Evolutionary conservation across 345 rosid genomes (phyloP), one percentile per base, ranked within the genome.

Genomic region (Cardamine resedifolia): DNA sequence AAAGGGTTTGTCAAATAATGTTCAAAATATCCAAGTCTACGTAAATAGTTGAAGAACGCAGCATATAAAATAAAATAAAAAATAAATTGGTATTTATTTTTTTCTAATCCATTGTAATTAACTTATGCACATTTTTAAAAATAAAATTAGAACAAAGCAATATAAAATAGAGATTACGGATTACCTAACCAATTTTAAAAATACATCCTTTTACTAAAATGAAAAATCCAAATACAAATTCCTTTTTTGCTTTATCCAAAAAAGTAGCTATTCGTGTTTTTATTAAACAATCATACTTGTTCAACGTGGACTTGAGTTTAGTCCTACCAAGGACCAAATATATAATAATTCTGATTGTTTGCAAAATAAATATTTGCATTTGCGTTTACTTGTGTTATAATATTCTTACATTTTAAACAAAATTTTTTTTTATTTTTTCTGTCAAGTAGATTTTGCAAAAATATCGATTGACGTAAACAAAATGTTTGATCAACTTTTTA

Each of bases 271-370:
- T 62, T 55, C 41, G 3, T 69, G 36, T 18, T 43, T 34, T 15
- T 27, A 26, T 44, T 62, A 58, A 69, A 76, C 36, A 63, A 55
- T 45, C 34, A 28, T 48, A 55, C 59, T 69, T 62, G 26, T 19
- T 63, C 51, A 69, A 70, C 66, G 79, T 76, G 59, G 75, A 69
- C 59, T 39, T 63, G 52, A 16, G 26, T 55, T 62, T 55, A 52
- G 51, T 62, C 30, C 4, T 36, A 43, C 34, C 5, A 30, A 26
- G 1, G 58, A 57, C 24, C 31, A 73, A 71, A 53, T 41, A 51
- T 44, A 5, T 11, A 51, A 15, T 9, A 44, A 5, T 27, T 47
- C 9, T 31, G 28, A 34, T 47, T 10, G 41, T 10, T 11, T 58
- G 12, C 3, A 8, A 68, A 31, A 47, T 1, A 57, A 7, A 9